Evolutionary conservation across 2,329 filamentous ascomycete genomes (phyloP).

Genomic region (Metarhizium robertsii): DNA sequence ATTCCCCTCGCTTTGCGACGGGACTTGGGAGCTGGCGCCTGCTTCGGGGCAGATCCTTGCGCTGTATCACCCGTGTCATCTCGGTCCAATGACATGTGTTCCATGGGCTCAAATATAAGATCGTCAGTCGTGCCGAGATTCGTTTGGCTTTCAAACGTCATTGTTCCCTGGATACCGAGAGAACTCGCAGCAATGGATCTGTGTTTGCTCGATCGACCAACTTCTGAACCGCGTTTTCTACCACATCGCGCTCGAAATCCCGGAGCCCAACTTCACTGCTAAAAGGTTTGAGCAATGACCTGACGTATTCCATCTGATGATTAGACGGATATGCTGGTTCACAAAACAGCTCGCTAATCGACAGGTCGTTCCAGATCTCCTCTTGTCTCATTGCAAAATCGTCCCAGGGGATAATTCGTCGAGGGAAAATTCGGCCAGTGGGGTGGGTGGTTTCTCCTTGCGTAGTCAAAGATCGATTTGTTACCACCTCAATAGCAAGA

Average conservation of each 20-base stretch:
- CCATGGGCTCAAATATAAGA: conserved; percentile 13
- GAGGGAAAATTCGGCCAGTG: conserved; percentile 21
- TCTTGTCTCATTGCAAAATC: conserved; percentile 14
- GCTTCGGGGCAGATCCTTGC: neutral
- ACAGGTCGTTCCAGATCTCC: conserved; percentile 19
- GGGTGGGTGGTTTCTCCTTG: conserved; percentile 24
- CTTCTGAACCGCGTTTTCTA: conserved; percentile 26
- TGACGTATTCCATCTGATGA: conserved; percentile 24
- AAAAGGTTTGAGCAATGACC: conserved; percentile 19
- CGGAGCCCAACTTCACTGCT: conserved; percentile 19
- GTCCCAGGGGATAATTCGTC: conserved; percentile 25
- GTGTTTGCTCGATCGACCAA: conserved; percentile 19
- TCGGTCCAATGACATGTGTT: conserved; percentile 12
- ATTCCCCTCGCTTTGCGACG: conserved; percentile 17
- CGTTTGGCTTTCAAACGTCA: conserved; percentile 28
- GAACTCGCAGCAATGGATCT: conserved; percentile 16
- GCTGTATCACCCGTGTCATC: neutral
- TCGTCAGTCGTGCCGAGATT: conserved; percentile 19
- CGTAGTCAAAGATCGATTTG: conserved; percentile 21
- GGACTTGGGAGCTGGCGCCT: neutral
- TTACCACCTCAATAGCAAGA: conserved; percentile 20
- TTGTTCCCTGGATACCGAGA: conserved; percentile 21
- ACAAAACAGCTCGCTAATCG: conserved; percentile 16
- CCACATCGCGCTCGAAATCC: conserved; percentile 19
- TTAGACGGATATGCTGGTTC: conserved; percentile 19